These are phyloP conservation scores for Dendrobium nobile DNA, from an alignment of 106 monocot genomes.

Conservation along the genomic window DNA sequence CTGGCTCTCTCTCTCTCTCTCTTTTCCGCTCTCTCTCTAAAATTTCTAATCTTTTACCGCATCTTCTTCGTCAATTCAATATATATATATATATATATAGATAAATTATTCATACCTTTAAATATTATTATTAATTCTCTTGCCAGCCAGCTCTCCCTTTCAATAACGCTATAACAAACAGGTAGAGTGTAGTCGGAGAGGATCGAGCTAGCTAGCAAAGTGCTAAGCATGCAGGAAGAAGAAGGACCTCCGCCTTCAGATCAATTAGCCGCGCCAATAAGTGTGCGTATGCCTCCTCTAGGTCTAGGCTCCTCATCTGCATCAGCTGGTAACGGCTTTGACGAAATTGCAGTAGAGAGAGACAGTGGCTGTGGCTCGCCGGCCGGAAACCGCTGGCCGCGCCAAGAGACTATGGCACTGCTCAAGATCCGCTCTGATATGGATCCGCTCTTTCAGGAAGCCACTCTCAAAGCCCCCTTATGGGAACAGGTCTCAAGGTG, in stretches of 20 bases:
- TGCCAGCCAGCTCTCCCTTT: slow-evolving; percentile 12
- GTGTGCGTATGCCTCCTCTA: no score
- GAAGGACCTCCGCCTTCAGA: no score
- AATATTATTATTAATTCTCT: slow-evolving; percentile 11
- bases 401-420: slow-evolving; percentile 82
- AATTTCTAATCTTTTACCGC: no score
- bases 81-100: background rate
- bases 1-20: background rate
- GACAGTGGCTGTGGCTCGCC: slow-evolving; percentile 20
- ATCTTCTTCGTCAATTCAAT: no score
- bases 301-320: no score
- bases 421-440: slow-evolving; percentile 95
- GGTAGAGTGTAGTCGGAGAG: no score
- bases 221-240: slow-evolving; percentile 22
- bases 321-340: slow-evolving; percentile 12
- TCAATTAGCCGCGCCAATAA: no score
- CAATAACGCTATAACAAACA: no score
- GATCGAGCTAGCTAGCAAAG: no score
- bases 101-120: background rate
- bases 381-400: slow-evolving; percentile 78
- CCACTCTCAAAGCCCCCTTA: slow-evolving; percentile 76
- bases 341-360: slow-evolving; percentile 32
- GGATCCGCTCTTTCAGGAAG: slow-evolving; percentile 82
- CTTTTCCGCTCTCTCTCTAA: background rate
- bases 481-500: slow-evolving; percentile 96